phyloP scores from a whole-genome alignment of 2,329 filamentous ascomycete species.

The Diaporthe citrichinensis region DNA sequence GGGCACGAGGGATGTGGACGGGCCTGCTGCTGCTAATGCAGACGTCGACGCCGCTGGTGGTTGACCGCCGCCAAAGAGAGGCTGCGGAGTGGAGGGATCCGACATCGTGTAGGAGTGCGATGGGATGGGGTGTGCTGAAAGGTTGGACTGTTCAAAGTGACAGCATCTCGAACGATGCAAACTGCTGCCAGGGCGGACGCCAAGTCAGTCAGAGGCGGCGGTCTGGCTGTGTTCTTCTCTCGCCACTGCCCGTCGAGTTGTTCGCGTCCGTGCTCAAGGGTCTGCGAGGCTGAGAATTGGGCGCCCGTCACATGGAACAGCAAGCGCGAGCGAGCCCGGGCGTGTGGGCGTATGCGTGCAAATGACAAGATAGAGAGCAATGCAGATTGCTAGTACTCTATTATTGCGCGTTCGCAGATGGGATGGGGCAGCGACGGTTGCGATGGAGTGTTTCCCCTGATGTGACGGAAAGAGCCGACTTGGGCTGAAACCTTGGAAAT shows the following conservation, averaged over 20 bases:
- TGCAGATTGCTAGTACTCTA: background rate
- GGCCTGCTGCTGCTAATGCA: slow-evolving; percentile 47
- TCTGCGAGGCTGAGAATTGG: background rate
- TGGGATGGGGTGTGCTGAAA: slow-evolving; percentile 4
- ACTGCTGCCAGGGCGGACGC: background rate
- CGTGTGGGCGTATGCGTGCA: background rate
- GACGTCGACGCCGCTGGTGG: slow-evolving; percentile 7
- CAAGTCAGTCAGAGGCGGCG: background rate
- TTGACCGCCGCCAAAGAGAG: slow-evolving; percentile 61
- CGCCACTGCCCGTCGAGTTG: slow-evolving; percentile 10
- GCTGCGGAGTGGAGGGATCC: slow-evolving; percentile 61
- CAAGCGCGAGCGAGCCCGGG: background rate
- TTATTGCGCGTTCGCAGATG: slow-evolving; percentile 1
- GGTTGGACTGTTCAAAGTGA: slow-evolving; percentile 10
- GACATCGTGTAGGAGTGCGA: slow-evolving; percentile 53
- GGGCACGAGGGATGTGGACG: slow-evolving; percentile 48
- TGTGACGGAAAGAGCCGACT: slow-evolving; percentile 34
- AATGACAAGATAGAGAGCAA: background rate
- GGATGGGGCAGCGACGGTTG: slow-evolving; percentile 17
- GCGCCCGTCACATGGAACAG: background rate
- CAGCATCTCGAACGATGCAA: slow-evolving; percentile 34
- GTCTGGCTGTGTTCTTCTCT: background rate
- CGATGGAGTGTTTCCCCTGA: slow-evolving; percentile 33
- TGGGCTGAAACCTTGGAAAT: slow-evolving; percentile 36
- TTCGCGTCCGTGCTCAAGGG: background rate